Conservation (phyloP, 192 early-diverging fungal genomes). For the Backusella mclennaniae region DNA sequence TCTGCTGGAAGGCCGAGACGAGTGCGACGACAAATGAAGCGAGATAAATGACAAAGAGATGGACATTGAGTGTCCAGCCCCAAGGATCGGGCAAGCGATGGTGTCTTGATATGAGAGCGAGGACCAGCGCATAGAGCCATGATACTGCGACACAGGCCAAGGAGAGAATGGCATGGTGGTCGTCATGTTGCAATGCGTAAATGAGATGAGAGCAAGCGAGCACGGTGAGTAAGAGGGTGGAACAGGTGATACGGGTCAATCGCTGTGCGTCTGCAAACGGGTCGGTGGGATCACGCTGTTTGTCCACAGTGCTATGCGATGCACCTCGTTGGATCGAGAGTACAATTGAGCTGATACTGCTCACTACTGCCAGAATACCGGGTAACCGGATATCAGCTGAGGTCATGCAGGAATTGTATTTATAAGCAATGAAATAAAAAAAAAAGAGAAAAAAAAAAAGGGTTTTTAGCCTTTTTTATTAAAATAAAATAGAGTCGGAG, state of each 20-base stretch:
- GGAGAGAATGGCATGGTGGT: neutral
- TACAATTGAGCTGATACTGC: neutral
- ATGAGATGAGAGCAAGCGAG: neutral
- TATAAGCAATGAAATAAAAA: neutral
- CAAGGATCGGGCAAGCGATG: constrained; percentile 21
- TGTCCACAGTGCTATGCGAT: neutral
- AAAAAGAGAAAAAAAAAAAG: neutral
- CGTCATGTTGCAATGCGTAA: neutral
- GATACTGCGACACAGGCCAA: neutral
- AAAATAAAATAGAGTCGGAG: neutral
- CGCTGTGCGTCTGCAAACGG: neutral
- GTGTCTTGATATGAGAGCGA: constrained; percentile 15
- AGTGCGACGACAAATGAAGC: neutral
- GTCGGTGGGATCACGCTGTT: neutral
- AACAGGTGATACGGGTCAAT: neutral
- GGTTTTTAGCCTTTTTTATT: neutral
- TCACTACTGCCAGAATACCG: neutral
- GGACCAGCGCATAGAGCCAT: constrained; percentile 24
- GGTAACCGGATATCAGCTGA: neutral
- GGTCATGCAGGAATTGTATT: neutral
- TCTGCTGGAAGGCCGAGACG: neutral
- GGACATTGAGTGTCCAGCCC: constrained; percentile 35
- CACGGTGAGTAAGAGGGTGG: neutral
- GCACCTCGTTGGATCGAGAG: neutral
- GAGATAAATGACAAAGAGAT: constrained; percentile 21